Base-by-base conservation (phyloP, 2,329 filamentous ascomycete genomes). In the Sclerotinia sclerotiorum region DNA sequence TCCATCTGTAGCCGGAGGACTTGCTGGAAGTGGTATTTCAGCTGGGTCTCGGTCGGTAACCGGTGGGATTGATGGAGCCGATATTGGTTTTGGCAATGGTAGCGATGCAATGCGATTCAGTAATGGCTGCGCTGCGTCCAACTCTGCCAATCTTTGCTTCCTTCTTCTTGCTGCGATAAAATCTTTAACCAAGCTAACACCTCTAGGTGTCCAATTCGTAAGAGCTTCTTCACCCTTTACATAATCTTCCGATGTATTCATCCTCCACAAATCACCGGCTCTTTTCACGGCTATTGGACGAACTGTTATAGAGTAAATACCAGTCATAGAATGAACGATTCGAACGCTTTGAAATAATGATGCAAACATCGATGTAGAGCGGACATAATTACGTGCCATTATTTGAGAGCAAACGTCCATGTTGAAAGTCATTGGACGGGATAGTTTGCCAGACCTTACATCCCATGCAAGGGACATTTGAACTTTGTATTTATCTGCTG, bases 191-290 rank as follows among this genome's bases (percentile, higher is more conserved):
- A 99, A 82, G 0, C 93, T 96, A 3, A 98, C 91, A 48, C 95
- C 93, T 54, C 95, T 87, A 2, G 95, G 94, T 10, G 89, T 88
- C 95, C 95, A 99, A 68, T 88, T 88, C 2, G 84, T 88, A 51
- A 99, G 83, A 61, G 89, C 85, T 79, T 99, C 95, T 79, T 99
- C 94, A 67, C 95, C 95, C 79, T 97, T 97, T 74, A 99, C 92
- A 77, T 97, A 98, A 78, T 97, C 93, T 75, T 97, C 91, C 69
- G 92, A 90, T 21, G 94, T 98, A 78, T 93, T 96, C 88, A 98
- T 93, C 67, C 95, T 88, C 95, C 95, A 99, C 17, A 99, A 83
- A 77, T 99, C 95, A 3, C 93, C 93, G 0, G 93, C 92, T 58
- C 92, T 87, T 80, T 97, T 97, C 63, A 97, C 93, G 3, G 93